Conservation (phyloP, 2,329 filamentous ascomycete genomes). For the Graphium sp. region DNA sequence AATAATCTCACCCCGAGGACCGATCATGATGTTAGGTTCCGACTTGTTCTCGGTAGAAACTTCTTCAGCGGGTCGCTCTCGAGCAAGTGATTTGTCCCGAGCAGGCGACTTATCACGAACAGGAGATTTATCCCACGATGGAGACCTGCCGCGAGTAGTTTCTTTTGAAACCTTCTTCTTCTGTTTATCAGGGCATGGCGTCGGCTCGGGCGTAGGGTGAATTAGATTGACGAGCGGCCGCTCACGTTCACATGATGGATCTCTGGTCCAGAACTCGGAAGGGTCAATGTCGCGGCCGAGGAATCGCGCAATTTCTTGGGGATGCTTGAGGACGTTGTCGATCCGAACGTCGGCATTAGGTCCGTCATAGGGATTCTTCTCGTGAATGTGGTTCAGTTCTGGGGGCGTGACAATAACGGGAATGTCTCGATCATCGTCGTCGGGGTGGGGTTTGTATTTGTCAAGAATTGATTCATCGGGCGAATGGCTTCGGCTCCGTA, state of each 20-base stretch:
- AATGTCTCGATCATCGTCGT: conserved; percentile 15
- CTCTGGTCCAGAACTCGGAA: conserved; percentile 16
- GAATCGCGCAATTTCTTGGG: conserved; percentile 27
- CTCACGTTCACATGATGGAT: conserved; percentile 35
- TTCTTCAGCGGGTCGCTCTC: not conserved
- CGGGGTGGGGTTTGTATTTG: conserved; percentile 25
- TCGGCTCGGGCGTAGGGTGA: conserved; percentile 37
- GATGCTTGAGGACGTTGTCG: conserved; percentile 36
- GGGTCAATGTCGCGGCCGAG: not conserved
- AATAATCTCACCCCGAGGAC: conserved; percentile 3
- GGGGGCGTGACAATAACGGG: conserved; percentile 37
- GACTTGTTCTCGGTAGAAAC: not conserved
- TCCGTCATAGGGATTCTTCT: conserved; percentile 29
- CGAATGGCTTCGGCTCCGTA: conserved; percentile 32
- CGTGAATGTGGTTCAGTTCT: conserved; percentile 23
- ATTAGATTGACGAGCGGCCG: conserved; percentile 44
- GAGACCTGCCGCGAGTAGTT: not conserved
- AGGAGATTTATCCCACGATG: not conserved
- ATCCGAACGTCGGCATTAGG: conserved; percentile 48
- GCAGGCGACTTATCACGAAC: not conserved
- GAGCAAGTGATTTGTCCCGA: not conserved
- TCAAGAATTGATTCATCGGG: conserved; percentile 36
- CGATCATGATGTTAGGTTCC: conserved; percentile 2
- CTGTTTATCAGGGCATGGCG: conserved; percentile 26
- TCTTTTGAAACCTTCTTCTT: conserved; percentile 6